Conservation (phyloP, 768 basidiomycete species). For the Russula brevipes region DNA sequence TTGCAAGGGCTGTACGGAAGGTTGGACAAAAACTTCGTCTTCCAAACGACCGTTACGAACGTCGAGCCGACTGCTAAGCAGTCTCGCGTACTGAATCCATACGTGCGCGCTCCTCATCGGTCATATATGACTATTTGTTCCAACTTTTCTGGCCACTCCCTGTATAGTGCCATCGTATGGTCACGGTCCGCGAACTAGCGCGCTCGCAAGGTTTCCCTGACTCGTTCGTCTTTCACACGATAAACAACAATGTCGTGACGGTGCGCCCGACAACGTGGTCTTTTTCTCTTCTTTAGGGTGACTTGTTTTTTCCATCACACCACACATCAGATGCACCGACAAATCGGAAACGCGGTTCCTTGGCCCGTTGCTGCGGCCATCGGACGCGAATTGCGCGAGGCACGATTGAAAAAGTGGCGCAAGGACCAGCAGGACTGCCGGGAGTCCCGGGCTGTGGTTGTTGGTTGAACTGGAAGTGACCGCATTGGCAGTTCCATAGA, state of each 20-base stretch:
- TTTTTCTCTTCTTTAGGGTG: no score
- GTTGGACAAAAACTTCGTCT: slow-evolving; percentile 49
- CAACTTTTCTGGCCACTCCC: not conserved
- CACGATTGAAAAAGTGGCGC: slow-evolving; percentile 40
- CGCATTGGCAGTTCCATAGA: no score
- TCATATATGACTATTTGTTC: not conserved
- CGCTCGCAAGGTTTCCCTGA: slow-evolving; percentile 82
- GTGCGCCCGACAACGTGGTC: slow-evolving; percentile 37
- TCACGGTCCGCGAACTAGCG: slow-evolving; percentile 72
- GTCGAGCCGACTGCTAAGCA: slow-evolving; percentile 78
- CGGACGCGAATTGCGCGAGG: slow-evolving; percentile 54
- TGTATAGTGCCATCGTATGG: slow-evolving; percentile 57
- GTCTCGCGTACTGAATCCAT: slow-evolving; percentile 60
- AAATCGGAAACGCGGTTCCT: slow-evolving; percentile 79
- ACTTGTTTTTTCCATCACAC: not conserved
- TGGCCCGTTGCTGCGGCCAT: slow-evolving; percentile 59
- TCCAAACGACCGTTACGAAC: slow-evolving; percentile 74
- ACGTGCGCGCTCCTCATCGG: slow-evolving; percentile 33
- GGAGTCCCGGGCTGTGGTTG: not conserved
- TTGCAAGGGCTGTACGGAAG: slow-evolving; percentile 51
- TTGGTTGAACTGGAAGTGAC: slow-evolving; percentile 13
- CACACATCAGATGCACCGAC: slow-evolving; percentile 59
- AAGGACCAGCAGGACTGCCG: not conserved
- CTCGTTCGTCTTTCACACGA: slow-evolving; percentile 55
- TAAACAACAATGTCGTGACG: slow-evolving; percentile 50